phyloP scores from a whole-genome alignment of 2,329 filamentous ascomycete genomes.

The Stagonosporopsis vannaccii region DNA sequence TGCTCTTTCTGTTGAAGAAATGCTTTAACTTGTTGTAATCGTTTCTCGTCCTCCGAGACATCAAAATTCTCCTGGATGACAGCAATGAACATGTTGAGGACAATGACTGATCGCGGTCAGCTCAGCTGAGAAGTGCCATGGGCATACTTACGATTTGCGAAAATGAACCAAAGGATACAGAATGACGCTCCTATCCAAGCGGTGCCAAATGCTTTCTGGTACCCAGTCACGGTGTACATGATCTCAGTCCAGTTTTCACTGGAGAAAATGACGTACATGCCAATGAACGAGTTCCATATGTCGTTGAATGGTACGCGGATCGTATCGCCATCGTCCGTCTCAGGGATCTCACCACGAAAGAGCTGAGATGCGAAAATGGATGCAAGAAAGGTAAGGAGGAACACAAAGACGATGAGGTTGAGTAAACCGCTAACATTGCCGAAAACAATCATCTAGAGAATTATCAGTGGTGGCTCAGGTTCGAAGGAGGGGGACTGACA shows the following conservation, averaged over 20 bases:
- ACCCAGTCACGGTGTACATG: constrained; percentile 80
- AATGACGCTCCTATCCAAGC: constrained; percentile 93
- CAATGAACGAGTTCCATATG: constrained; percentile 94
- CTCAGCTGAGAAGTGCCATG: background rate
- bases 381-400: constrained; percentile 91
- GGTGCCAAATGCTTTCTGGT: constrained; percentile 70
- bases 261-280: constrained; percentile 96
- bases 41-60: constrained; percentile 97
- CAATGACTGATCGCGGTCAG: constrained; percentile 65
- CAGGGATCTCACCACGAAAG: constrained; percentile 84
- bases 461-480: constrained; percentile 26
- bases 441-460: constrained; percentile 70
- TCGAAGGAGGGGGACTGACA: constrained; percentile 49
- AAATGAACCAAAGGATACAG: constrained; percentile 92
- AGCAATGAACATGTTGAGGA: constrained; percentile 99
- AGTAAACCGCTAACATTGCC: constrained; percentile 91
- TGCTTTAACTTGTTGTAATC: constrained; percentile 92
- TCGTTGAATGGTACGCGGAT: constrained; percentile 81
- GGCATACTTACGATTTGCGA: constrained; percentile 71
- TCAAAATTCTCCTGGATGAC: constrained; percentile 99
- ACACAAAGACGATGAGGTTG: constrained; percentile 95
- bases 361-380: constrained; percentile 93
- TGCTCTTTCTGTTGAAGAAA: constrained; percentile 92
- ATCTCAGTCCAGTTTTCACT: constrained; percentile 96
- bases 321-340: constrained; percentile 66